Conservation (phyloP, 2,329 filamentous ascomycete species). For the Scedosporium minutisporum region DNA sequence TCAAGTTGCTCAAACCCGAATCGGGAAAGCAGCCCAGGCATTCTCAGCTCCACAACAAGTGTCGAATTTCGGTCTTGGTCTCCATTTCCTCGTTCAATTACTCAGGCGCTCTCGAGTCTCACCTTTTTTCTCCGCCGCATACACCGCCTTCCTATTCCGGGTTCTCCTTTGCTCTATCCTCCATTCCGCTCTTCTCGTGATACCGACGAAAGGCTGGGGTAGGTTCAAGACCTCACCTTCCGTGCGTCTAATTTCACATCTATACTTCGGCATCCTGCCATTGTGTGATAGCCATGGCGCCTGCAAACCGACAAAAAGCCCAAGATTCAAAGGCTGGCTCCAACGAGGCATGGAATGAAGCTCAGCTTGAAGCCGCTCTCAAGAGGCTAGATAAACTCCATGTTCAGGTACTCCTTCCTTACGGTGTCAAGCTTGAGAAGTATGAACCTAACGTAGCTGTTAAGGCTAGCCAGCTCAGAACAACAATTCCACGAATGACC, state of each 20-base stretch:
- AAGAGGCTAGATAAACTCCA: constrained; percentile 44
- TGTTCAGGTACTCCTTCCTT: constrained; percentile 31
- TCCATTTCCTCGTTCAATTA: too few relatives aligned
- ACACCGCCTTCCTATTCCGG: not conserved
- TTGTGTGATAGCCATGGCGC: not conserved
- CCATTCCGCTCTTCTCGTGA: not conserved
- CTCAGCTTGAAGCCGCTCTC: constrained; percentile 38
- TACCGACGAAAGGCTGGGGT: too few relatives aligned
- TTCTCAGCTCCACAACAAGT: not conserved
- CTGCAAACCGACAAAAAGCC: not conserved
- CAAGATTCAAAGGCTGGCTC: constrained; percentile 8
- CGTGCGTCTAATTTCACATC: not conserved
- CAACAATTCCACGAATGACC: constrained; percentile 39
- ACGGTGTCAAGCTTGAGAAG: not conserved
- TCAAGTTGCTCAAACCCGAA: not conserved
- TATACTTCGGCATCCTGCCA: not conserved
- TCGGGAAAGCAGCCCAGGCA: not conserved
- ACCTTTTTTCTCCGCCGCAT: not conserved
- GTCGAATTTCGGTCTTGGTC: too few relatives aligned
- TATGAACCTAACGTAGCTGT: not conserved
- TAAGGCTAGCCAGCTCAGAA: constrained; percentile 29
- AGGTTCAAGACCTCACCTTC: not conserved
- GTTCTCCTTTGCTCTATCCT: not conserved
- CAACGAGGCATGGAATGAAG: constrained; percentile 34
- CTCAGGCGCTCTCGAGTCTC: not conserved